Conservation (phyloP, 805 yeast genomes). For the Saturnispora silvae region DNA sequence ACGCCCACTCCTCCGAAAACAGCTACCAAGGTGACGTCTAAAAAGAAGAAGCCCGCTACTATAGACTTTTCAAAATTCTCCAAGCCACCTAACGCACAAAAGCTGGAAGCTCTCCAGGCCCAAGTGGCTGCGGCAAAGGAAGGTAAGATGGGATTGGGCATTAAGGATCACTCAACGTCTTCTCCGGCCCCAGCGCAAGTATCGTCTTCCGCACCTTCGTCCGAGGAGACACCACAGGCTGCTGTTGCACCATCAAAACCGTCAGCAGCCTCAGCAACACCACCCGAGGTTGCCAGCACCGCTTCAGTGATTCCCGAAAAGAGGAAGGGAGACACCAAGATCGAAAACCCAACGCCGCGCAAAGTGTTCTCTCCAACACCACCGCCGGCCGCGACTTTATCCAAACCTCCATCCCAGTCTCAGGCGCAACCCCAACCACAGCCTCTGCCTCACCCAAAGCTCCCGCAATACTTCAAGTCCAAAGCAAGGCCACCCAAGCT, state of each 20-base stretch:
- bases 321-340: constrained; percentile 9
- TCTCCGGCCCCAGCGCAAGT: too few species aligned
- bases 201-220: too few species aligned
- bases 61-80: too few species aligned
- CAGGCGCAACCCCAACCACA: neutral
- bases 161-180: too few species aligned
- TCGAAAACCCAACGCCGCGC: neutral
- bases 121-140: too few species aligned
- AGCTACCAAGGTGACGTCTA: too few species aligned
- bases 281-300: too few species aligned
- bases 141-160: too few species aligned
- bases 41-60: too few species aligned
- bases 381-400: neutral
- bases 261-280: neutral
- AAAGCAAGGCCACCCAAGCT: constrained; percentile 5
- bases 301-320: constrained; percentile 15
- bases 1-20: neutral
- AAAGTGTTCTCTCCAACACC: neutral
- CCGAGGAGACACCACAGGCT: neutral
- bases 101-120: too few species aligned
- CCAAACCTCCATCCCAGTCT: neutral
- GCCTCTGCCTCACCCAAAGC: constrained; percentile 10
- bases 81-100: too few species aligned
- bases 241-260: neutral
- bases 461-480: constrained; percentile 9